Conservation (phyloP, 2,329 filamentous ascomycete species). For the Cryphonectria naterciae region DNA sequence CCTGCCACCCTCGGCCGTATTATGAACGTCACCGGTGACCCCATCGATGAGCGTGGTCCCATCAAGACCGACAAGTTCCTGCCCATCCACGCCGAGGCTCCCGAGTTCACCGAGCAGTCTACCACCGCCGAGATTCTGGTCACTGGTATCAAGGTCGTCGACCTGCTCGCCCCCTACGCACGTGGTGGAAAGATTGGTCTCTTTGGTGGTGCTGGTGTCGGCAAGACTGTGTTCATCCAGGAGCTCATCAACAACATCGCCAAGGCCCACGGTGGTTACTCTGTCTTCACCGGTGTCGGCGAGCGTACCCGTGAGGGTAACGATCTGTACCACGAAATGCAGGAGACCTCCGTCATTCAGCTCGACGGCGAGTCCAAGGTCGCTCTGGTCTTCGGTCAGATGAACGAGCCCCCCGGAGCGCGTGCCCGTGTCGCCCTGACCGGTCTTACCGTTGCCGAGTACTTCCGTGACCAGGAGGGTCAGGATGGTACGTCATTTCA, state of each 20-base stretch:
- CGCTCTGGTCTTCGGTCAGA: slow-evolving; percentile 98
- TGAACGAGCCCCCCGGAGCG: slow-evolving; percentile 99
- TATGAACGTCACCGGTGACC: slow-evolving; percentile 99
- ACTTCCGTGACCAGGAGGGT: slow-evolving; percentile 76
- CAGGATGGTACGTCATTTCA: slow-evolving; percentile 73
- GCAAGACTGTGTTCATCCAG: slow-evolving; percentile 99
- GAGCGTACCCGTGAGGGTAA: slow-evolving; percentile 99
- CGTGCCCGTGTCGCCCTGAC: slow-evolving; percentile 99
- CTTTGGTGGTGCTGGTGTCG: slow-evolving; percentile 99
- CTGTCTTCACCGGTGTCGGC: slow-evolving; percentile 99
- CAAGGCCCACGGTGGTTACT: slow-evolving; percentile 99
- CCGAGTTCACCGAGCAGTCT: slow-evolving; percentile 92
- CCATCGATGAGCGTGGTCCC: slow-evolving; percentile 98
- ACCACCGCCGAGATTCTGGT: slow-evolving; percentile 95
- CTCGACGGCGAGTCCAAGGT: slow-evolving; percentile 99
- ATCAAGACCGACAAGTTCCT: slow-evolving; percentile 88
- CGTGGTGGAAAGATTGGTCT: slow-evolving; percentile 99
- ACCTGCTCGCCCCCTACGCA: slow-evolving; percentile 97
- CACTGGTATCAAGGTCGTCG: slow-evolving; percentile 99
- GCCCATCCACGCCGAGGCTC: slow-evolving; percentile 94
- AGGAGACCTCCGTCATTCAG: slow-evolving; percentile 99
- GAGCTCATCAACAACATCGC: slow-evolving; percentile 99
- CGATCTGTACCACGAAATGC: slow-evolving; percentile 99
- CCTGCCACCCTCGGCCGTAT: slow-evolving; percentile 94
- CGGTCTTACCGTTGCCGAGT: slow-evolving; percentile 79